Conservation (phyloP, 2,329 filamentous ascomycete species). For the Pestalotiopsis sp. region DNA sequence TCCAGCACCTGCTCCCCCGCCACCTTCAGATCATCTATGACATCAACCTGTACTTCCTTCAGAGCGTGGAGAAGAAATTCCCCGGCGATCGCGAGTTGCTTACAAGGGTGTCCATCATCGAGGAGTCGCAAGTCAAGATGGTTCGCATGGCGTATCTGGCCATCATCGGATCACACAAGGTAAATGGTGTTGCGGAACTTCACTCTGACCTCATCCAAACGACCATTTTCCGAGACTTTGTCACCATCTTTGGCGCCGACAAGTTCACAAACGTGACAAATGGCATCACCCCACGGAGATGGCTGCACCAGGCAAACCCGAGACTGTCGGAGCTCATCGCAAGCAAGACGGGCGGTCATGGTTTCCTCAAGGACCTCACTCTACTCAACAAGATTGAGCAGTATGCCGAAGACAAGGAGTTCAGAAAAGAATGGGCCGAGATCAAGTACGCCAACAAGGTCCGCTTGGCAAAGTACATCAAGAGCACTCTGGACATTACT, state of each 20-base stretch:
- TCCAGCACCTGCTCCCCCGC: constrained; percentile 90
- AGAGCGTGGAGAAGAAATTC: constrained; percentile 86
- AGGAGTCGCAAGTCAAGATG: constrained; percentile 97
- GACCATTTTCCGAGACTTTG: constrained; percentile 99
- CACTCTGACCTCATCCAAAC: constrained; percentile 98
- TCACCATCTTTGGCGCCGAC: constrained; percentile 90
- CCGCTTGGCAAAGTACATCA: constrained; percentile 88
- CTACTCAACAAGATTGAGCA: constrained; percentile 82
- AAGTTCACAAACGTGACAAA: constrained; percentile 99
- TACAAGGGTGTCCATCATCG: constrained; percentile 89
- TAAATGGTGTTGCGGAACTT: constrained; percentile 96
- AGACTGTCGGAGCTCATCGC: constrained; percentile 89
- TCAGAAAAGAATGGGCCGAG: constrained; percentile 92
- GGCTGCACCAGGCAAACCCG: constrained; percentile 97
- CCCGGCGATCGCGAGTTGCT: constrained; percentile 89
- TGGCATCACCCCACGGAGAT: constrained; percentile 92
- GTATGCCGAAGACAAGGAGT: constrained; percentile 82
- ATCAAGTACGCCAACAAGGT: constrained; percentile 98
- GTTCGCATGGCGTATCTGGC: constrained; percentile 96
- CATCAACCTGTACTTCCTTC: constrained; percentile 93
- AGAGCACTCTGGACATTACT: constrained; percentile 74
- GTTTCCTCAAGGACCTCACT: constrained; percentile 89
- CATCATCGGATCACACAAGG: constrained; percentile 97
- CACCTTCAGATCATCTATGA: constrained; percentile 98
- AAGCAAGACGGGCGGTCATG: constrained; percentile 80